phyloP scores from a whole-genome alignment of 2,329 filamentous ascomycete genomes.

The Chaetomium sp. region DNA sequence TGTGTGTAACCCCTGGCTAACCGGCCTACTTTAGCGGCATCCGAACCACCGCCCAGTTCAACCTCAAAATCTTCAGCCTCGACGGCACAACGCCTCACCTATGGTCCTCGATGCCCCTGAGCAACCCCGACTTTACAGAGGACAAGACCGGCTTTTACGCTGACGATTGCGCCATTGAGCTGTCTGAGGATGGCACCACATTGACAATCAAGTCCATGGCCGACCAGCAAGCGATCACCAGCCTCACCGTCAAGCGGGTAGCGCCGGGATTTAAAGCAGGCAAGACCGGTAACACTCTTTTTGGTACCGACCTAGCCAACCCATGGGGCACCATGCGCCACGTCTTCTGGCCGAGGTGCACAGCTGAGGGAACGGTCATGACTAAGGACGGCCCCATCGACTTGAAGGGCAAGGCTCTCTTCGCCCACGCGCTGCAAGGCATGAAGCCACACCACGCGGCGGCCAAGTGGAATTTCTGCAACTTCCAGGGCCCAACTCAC shows the following conservation, averaged over 20 bases:
- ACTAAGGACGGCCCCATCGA: slow-evolving; percentile 76
- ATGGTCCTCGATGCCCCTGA: slow-evolving; percentile 77
- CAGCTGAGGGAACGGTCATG: slow-evolving; percentile 73
- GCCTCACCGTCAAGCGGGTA: slow-evolving; percentile 70
- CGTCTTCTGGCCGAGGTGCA: slow-evolving; percentile 87
- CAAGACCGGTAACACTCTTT: slow-evolving; percentile 75
- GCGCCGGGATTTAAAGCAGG: slow-evolving; percentile 81
- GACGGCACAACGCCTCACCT: slow-evolving; percentile 66
- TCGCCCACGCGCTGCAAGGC: slow-evolving; percentile 82
- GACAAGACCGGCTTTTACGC: slow-evolving; percentile 80
- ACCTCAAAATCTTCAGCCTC: slow-evolving; percentile 80
- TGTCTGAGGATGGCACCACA: slow-evolving; percentile 73
- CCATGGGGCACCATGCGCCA: slow-evolving; percentile 94
- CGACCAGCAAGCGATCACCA: slow-evolving; percentile 74
- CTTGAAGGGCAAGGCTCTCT: slow-evolving; percentile 72
- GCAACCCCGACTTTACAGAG: slow-evolving; percentile 76
- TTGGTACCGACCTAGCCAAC: slow-evolving; percentile 74
- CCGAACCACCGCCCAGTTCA: slow-evolving; percentile 88
- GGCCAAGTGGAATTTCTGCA: slow-evolving; percentile 84
- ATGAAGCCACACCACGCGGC: slow-evolving; percentile 99
- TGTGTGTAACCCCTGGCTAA: slow-evolving; percentile 6
- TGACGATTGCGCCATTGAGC: slow-evolving; percentile 74
- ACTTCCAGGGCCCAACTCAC: slow-evolving; percentile 82
- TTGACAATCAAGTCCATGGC: slow-evolving; percentile 89
- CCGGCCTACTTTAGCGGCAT: slow-evolving; percentile 58